Base-by-base conservation (phyloP, 768 basidiomycete genomes). In the Lactifluus rugatus region DNA sequence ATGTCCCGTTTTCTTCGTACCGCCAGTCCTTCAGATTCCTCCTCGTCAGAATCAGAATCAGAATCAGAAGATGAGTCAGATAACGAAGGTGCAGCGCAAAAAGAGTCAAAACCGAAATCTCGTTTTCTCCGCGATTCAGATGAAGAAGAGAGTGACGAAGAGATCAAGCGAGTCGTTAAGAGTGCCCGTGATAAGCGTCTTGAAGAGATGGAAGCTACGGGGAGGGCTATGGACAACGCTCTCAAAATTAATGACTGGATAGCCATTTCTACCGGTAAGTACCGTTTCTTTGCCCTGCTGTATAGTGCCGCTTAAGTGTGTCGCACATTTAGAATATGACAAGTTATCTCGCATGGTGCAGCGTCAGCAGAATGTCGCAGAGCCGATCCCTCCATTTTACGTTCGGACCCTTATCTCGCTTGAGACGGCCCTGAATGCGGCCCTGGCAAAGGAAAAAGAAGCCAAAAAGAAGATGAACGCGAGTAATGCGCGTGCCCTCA, bases 221-320 rank as follows among this genome's bases (percentile, higher is more conserved):
- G 91, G 55, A 93, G 87, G 73, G 77, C 77, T 48, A 96, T 98
- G 76, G 91, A 95, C 48, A 98, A 99, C 69, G 93, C 87, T 19
- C 76, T 89, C 62, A 95, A 90, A 78, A 94, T 95, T 65, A 95
- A 94, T 66, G 93, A 99, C 73, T 99, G 96, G 96, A 84, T 86
- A 25, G 83, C 82, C 28, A 94, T 93, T 66, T 91, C 88, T 21
- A 85, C 81, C 59, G 94, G 94, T 93, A 65, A 56, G 82, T 70
- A 21, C 48, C 13, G 31, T 14, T 36, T 45, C n/a, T 45, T 42
- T 28, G 37, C 41, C 52, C 42, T 0, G 31, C 6, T 28, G 31
- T 48, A 51, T 25, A 42, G 51, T 48, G 23, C 46, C 58, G 66
- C 50, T 62, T 51, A 26, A 16, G 23, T 3, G 14, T 37, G 47